phyloP scores from a whole-genome alignment of 345 rosid genomes.

The Pistacia vera region DNA sequence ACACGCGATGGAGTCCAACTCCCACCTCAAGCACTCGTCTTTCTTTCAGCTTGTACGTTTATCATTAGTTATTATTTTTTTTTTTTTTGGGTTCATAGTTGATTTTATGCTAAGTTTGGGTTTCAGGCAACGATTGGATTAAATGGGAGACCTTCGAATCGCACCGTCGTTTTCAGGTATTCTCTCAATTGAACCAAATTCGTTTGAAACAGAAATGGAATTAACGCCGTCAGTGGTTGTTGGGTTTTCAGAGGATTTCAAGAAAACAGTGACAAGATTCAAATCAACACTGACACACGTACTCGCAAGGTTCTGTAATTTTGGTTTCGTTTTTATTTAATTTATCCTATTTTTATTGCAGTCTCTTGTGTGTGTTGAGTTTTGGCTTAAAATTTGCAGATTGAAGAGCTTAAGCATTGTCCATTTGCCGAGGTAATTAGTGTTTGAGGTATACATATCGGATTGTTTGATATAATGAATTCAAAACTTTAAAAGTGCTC shows the following conservation, averaged over 20 bases:
- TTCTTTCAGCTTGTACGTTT: constrained; percentile 62
- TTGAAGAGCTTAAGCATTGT: constrained; percentile 80
- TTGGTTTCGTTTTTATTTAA: not conserved
- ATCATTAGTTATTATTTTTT: not conserved
- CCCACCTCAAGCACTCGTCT: constrained; percentile 65
- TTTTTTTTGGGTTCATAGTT: not conserved
- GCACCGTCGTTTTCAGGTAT: constrained; percentile 83
- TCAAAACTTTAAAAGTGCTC: not conserved
- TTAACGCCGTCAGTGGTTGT: not conserved
- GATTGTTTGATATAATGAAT: too few relatives aligned
- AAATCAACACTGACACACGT: constrained; percentile 68
- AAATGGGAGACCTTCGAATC: constrained; percentile 82
- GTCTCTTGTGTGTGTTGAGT: not conserved
- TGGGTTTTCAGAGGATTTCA: constrained; percentile 67
- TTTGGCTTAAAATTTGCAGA: constrained; percentile 39
- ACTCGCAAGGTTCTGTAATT: constrained; percentile 56
- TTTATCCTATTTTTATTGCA: not conserved
- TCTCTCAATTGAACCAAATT: not conserved
- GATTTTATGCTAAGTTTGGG: not conserved
- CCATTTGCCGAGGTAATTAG: constrained; percentile 78
- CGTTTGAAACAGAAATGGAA: not conserved
- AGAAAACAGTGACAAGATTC: constrained; percentile 58
- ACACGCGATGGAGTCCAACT: constrained; percentile 63
- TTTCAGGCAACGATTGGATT: constrained; percentile 78
- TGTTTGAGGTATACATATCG: not conserved